A percentile compares a stretch with the other conserved stretches of the same genome.
phyloP scores from a whole-genome alignment of 768 basidiomycete genomes.

The Pisolithus orientalis region DNA sequence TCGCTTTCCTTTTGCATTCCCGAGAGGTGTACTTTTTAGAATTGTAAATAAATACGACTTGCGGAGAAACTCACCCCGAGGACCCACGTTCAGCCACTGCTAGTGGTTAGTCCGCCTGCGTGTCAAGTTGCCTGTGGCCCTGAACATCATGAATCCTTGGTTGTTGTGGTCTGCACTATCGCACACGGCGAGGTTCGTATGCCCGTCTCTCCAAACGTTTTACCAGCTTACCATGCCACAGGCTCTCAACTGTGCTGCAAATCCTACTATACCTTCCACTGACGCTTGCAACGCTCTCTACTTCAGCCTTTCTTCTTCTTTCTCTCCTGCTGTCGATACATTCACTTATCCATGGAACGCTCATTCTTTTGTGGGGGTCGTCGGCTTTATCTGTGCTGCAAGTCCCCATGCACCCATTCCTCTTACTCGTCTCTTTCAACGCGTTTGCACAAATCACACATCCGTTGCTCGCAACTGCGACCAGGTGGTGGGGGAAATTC shows the following conservation, averaged over 20 bases:
- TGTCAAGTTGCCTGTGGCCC: not conserved
- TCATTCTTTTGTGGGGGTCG: slow-evolving; percentile 67
- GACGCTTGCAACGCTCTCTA: slow-evolving; percentile 78
- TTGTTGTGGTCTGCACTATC: slow-evolving; percentile 61
- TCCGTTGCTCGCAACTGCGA: slow-evolving; percentile 50
- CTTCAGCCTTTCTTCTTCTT: slow-evolving; percentile 71
- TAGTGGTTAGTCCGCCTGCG: not conserved
- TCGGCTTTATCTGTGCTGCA: slow-evolving; percentile 70
- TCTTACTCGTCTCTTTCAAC: slow-evolving; percentile 84
- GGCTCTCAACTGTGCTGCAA: slow-evolving; percentile 71
- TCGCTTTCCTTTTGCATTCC: not conserved
- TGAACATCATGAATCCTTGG: slow-evolving; percentile 44
- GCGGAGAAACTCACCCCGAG: too few relatives aligned
- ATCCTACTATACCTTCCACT: slow-evolving; percentile 81
- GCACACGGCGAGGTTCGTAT: slow-evolving; percentile 51
- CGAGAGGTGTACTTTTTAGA: not conserved
- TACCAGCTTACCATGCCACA: slow-evolving; percentile 21
- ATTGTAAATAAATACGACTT: not conserved
- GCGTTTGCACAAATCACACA: slow-evolving; percentile 62
- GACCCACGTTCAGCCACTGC: not conserved
- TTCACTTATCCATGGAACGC: slow-evolving; percentile 76
- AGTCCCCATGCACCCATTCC: slow-evolving; percentile 81
- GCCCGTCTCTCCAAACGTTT: not conserved
- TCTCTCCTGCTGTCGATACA: slow-evolving; percentile 73
- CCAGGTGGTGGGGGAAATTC: slow-evolving; percentile 67